Percentiles rank a stretch among this genome's conserved stretches.
These are phyloP conservation scores for Juglanconis oblonga DNA, from an alignment of 2,329 filamentous ascomycete genomes.

Conservation along the genomic window DNA sequence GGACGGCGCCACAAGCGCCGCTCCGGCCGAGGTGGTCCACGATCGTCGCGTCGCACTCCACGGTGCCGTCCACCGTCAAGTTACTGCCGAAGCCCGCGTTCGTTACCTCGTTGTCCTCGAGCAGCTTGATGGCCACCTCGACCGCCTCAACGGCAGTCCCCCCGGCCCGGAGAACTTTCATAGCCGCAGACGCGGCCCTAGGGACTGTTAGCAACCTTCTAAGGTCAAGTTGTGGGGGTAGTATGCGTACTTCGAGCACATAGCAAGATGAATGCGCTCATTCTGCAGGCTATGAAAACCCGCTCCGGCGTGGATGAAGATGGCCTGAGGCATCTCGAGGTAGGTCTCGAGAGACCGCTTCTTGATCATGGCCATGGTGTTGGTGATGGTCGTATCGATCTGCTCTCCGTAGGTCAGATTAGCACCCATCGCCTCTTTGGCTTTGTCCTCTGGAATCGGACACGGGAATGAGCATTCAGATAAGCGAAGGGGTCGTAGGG, in stretches of 20 bases:
- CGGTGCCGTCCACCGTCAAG: conserved; percentile 80
- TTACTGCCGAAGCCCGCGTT: conserved; percentile 98
- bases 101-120: conserved; percentile 94
- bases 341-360: neutral
- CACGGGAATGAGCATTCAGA: no score
- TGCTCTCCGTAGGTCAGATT: neutral
- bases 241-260: conserved; percentile 72
- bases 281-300: conserved; percentile 90
- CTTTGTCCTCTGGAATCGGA: no score
- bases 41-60: conserved; percentile 92
- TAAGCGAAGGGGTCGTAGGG: neutral
- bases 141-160: conserved; percentile 83
- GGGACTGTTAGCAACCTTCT: conserved; percentile 2
- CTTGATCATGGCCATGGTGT: neutral
- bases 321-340: conserved; percentile 45
- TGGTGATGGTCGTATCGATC: neutral
- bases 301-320: conserved; percentile 94
- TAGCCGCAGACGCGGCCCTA: conserved; percentile 80
- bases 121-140: conserved; percentile 79
- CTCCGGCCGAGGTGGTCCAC: conserved; percentile 89
- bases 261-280: conserved; percentile 77
- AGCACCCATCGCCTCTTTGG: neutral
- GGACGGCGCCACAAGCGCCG: conserved; percentile 86
- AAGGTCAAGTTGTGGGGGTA: neutral
- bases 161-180: conserved; percentile 76